Conservation (phyloP, 1,284 basidiomycete genomes). For the Boletus mariae region DNA sequence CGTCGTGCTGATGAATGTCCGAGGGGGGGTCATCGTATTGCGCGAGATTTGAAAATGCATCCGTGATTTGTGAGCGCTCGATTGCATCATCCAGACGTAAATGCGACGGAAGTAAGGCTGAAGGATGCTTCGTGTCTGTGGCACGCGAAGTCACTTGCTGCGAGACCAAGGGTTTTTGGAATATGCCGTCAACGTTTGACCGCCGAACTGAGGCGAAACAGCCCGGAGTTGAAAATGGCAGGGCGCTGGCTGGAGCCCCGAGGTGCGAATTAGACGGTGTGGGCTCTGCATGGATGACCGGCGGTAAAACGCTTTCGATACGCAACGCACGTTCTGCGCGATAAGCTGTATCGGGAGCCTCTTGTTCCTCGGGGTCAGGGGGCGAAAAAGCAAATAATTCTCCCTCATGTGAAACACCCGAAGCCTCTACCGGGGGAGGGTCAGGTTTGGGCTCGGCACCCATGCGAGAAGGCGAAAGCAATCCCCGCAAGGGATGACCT, state of each 20-base stretch:
- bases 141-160: constrained; percentile 12
- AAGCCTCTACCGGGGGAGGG: constrained; percentile 2
- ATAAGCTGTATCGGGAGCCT: constrained; percentile 5
- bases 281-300: neutral
- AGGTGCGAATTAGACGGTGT: neutral
- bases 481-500: constrained; percentile 43
- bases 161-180: constrained; percentile 3
- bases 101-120: constrained; percentile 6
- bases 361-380: constrained; percentile 17
- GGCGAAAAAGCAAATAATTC: constrained; percentile 32
- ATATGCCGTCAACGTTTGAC: neutral
- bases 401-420: constrained; percentile 14
- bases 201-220: constrained; percentile 15
- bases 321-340: neutral
- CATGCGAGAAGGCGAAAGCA: constrained; percentile 32
- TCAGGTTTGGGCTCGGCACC: neutral
- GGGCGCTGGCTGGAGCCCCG: neutral
- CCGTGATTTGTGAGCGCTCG: constrained; percentile 4
- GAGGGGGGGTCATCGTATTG: constrained; percentile 13
- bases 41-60: constrained; percentile 8
- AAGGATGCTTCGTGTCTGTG: constrained; percentile 9
- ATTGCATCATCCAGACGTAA: constrained; percentile 23
- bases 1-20: constrained; percentile 12
- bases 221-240: constrained; percentile 32
- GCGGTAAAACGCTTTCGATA: neutral